Evolutionary conservation across 179 eudicot genomes (phyloP), one percentile per base, ranked within the genome.

Genomic region (Beta macrorhiza): DNA sequence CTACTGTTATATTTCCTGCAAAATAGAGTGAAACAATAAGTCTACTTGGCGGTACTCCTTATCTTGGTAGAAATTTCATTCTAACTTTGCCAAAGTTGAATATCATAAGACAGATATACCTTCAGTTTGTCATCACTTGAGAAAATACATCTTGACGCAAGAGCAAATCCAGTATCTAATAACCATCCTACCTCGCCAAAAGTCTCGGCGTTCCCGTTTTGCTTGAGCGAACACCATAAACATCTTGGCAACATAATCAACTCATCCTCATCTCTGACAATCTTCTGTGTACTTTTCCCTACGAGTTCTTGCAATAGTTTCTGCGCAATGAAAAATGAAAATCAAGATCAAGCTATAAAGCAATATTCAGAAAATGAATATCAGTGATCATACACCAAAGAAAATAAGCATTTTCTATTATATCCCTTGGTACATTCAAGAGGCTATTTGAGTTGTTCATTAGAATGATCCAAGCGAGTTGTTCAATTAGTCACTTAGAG

Each of bases 101-200:
- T 25, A 29, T 74, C 63, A 22, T 62, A 22, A 2, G 51, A 61
- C 19, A 78, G 13, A 79, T 88, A 84, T 87, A 84, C 99, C 94
- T 92, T 91, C 15, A 91, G 75, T 56, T 83, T 77, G 55, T 90
- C 90, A 76, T 86, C 85, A 70, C 82, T 85, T 72, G 96, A 90
- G 81, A 96, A 90, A 72, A 78, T 77, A 84, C 97, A 91, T 90
- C 92, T 94, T 70, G 98, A 94, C 76, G 99, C 87, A 52, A 92
- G 80, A 76, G 94, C 91, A 47, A 81, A 85, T 20, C 94, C 96
- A 7, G 81, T 73, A 72, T 88, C 92, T 70, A 94, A 79, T 80
- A 94, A 80, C 98, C 99, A 92, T 67, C 99, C 99, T 20, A 84
- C 94, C 83, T 94, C 96, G 63, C 85, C 93, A 85, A 83, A 86